Conservation (phyloP, 768 basidiomycete species). For the Pholiota conissans region DNA sequence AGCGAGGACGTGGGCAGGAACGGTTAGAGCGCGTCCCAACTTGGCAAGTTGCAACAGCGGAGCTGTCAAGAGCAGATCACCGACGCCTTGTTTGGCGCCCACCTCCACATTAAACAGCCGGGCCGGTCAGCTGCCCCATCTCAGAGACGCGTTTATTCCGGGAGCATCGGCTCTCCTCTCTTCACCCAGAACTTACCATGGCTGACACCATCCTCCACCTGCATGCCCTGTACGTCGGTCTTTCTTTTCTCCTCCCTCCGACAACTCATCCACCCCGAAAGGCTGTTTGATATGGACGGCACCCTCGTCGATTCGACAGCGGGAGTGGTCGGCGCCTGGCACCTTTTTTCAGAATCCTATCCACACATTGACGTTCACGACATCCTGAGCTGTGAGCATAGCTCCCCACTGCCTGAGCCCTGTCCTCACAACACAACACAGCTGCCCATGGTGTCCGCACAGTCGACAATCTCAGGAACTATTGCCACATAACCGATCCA, state of each 20-base stretch:
- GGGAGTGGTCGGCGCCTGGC: constrained; percentile 84
- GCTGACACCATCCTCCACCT: constrained; percentile 32
- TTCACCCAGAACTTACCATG: constrained; percentile 25
- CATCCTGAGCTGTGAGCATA: constrained; percentile 60
- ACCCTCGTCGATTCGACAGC: constrained; percentile 82
- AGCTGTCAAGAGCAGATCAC: constrained; percentile 19
- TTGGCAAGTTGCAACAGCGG: constrained; percentile 20
- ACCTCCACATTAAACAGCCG: constrained; percentile 36
- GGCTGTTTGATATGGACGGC: constrained; percentile 84
- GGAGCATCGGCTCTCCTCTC: constrained; percentile 10
- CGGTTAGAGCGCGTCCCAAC: constrained; percentile 13
- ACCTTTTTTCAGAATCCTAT: constrained; percentile 70
- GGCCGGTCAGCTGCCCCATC: constrained; percentile 10
- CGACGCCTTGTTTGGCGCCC: constrained; percentile 39
- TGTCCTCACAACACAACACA: constrained; percentile 25
- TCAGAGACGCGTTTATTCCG: neutral
- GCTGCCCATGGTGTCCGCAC: constrained; percentile 85
- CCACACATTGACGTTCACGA: constrained; percentile 58
- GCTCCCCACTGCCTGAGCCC: constrained; percentile 10
- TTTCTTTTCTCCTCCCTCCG: constrained; percentile 17
- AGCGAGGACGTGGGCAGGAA: neutral
- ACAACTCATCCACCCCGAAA: constrained; percentile 26
- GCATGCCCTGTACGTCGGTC: constrained; percentile 44
- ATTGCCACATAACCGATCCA: constrained; percentile 69
- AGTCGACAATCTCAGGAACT: constrained; percentile 72